A percentile compares a stretch with the other conserved stretches of the same genome.
phyloP scores from a whole-genome alignment of 257 asterid genomes.

The Solanum etuberosum region DNA sequence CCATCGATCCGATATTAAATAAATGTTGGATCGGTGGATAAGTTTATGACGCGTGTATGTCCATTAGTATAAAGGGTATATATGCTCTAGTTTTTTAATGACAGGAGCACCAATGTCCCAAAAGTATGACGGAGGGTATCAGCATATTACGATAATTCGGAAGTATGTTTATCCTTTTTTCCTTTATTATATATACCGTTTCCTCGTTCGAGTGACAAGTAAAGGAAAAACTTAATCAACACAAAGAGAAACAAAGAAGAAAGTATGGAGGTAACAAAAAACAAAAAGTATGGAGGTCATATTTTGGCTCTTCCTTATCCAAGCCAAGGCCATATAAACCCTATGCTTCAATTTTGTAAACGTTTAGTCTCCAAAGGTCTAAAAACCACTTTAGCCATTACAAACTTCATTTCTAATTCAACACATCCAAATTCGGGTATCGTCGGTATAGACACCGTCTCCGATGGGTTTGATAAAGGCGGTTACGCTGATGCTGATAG shows the following conservation, averaged over 20 bases:
- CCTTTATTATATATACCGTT: background rate
- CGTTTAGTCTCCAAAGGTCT: slow-evolving; percentile 46
- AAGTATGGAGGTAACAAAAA: slow-evolving; percentile 15
- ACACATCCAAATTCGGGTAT: slow-evolving; percentile 17
- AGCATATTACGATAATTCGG: no score
- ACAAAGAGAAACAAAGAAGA: background rate
- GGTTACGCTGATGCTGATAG: slow-evolving; percentile 34
- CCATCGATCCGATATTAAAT: no score
- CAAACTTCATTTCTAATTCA: slow-evolving; percentile 45
- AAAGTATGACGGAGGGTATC: no score
- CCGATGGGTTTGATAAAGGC: slow-evolving; percentile 67
- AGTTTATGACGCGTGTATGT: no score
- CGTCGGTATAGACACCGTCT: slow-evolving; percentile 35
- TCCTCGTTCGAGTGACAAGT: background rate
- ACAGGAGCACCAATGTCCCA: no score
- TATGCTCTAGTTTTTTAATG: no score
- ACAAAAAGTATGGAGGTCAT: slow-evolving; percentile 16
- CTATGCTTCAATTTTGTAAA: slow-evolving; percentile 60
- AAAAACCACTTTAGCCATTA: slow-evolving; percentile 45
- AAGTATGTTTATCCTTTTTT: no score
- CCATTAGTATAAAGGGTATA: no score
- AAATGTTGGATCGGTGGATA: no score
- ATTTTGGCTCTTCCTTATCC: slow-evolving; percentile 61
- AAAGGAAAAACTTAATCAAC: background rate
- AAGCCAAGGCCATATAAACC: slow-evolving; percentile 88